Percentiles rank a stretch among this genome's conserved stretches.
Conservation (phyloP, 2,329 filamentous ascomycete species). For the Penicillium aurantiogriseum region DNA sequence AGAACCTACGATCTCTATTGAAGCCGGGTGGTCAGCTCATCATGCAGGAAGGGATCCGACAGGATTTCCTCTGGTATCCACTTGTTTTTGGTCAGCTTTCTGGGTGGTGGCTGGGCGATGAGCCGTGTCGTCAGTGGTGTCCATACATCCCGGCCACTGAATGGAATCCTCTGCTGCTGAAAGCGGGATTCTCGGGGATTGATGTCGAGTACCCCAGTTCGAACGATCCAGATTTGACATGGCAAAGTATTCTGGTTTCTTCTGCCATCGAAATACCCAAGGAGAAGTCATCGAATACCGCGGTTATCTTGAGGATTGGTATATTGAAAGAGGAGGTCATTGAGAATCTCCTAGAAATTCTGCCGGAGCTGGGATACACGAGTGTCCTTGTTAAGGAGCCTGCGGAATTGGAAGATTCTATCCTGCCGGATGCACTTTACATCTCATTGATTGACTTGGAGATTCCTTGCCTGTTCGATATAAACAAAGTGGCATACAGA, state of each 20-base stretch:
- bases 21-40: conserved; percentile 22
- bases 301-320: conserved; percentile 10
- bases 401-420: not conserved
- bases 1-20: conserved; percentile 18
- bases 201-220: conserved; percentile 22
- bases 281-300: not conserved
- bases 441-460: conserved; percentile 20
- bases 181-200: conserved; percentile 21
- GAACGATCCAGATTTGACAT: conserved; percentile 14
- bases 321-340: not conserved
- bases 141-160: conserved; percentile 20
- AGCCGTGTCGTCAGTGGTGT: conserved; percentile 20
- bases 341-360: not conserved
- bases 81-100: conserved; percentile 23
- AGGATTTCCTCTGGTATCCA: conserved; percentile 25
- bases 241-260: conserved; percentile 24
- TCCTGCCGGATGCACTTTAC: conserved; percentile 2
- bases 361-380: not conserved
- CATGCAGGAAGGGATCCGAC: conserved; percentile 25
- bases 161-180: conserved; percentile 16
- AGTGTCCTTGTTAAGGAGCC: not conserved
- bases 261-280: conserved; percentile 7
- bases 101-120: conserved; percentile 25
- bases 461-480: not conserved
- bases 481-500: conserved; percentile 2